Evolutionary conservation across 345 rosid species (phyloP), one percentile per base, ranked within the genome.

Genomic region (Fremontodendron californicum): DNA sequence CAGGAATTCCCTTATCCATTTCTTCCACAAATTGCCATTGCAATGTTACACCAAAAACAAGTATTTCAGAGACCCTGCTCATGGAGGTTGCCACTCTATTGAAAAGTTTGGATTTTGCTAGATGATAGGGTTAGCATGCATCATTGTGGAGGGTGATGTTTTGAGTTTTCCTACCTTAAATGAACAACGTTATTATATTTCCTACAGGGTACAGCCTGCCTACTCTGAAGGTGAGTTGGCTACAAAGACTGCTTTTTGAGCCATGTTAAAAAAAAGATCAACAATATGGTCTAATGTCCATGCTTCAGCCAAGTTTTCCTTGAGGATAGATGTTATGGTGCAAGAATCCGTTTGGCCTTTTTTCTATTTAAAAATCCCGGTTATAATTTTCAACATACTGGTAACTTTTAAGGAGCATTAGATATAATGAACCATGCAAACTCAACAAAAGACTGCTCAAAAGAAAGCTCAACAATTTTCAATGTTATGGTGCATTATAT

Each of bases 21-120:
- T 62, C 67, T 31, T 55, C 61, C 67, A 65, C 72, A 67, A 39
- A n/a, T 66, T 65, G 16, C 43, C 33, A 42, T 66, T 45, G 52
- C 73, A 68, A 45, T 25, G 33, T 43, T 45, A 68, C 10, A 8
- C 69, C 45, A 21, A 18, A 63, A 33, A 63, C 39, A 0, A 23
- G 54, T 23, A 6, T 31, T 51, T 5, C 73, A 46, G 6, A 43
- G 35, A 25, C 73, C 63, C 46, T 2, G 35, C 73, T 67, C 52
- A 43, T 23, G 18, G n/a, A 21, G 19, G 51, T 66, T 66, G 45
- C 51, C 13, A 21, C 31, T 21, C 31, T 66, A 40, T 39, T 19
- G 18, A 18, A 65, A n/a, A 65, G 31, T 21, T 66, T 9, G 49
- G 49, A 6, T 37, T 66, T 40, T 16, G 9, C 48, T 40, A 66